Conservation (phyloP, 768 basidiomycete species). For the Nidularia sp. region DNA sequence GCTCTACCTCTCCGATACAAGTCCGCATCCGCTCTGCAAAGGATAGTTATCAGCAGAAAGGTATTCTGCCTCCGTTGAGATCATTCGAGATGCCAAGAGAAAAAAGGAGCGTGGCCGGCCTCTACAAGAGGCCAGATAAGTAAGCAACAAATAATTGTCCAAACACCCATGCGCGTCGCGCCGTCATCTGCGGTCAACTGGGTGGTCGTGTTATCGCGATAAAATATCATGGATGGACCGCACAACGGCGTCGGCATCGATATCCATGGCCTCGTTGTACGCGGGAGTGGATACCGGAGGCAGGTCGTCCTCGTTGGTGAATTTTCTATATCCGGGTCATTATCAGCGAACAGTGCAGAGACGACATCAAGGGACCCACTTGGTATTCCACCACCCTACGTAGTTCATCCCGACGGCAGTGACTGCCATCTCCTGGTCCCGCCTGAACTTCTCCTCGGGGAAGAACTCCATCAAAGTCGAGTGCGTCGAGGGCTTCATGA, state of each 20-base stretch:
- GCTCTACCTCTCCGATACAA: too few relatives aligned
- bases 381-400: constrained; percentile 50
- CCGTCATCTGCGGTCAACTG: neutral
- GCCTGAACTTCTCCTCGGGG: constrained; percentile 58
- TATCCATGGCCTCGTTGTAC: constrained; percentile 17
- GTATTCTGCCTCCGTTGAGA: too few relatives aligned
- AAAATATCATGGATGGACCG: constrained; percentile 25
- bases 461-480: constrained; percentile 78
- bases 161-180: too few relatives aligned
- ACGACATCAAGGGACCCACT: constrained; percentile 18
- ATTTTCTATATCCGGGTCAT: constrained; percentile 23
- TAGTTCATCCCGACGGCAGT: constrained; percentile 52
- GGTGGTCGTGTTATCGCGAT: constrained; percentile 3
- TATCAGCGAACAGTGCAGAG: neutral
- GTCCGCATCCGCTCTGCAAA: too few relatives aligned
- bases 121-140: too few relatives aligned
- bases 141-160: too few relatives aligned
- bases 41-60: too few relatives aligned
- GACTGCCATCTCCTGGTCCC: constrained; percentile 58
- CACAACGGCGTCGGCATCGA: constrained; percentile 39
- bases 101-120: too few relatives aligned
- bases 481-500: constrained; percentile 57
- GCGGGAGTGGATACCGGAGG: constrained; percentile 24
- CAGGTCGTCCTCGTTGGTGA: constrained; percentile 22
- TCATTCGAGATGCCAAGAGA: too few relatives aligned